Evolutionary conservation across 2,329 filamentous ascomycete genomes (phyloP).

Genomic region (Claviceps arundinis): DNA sequence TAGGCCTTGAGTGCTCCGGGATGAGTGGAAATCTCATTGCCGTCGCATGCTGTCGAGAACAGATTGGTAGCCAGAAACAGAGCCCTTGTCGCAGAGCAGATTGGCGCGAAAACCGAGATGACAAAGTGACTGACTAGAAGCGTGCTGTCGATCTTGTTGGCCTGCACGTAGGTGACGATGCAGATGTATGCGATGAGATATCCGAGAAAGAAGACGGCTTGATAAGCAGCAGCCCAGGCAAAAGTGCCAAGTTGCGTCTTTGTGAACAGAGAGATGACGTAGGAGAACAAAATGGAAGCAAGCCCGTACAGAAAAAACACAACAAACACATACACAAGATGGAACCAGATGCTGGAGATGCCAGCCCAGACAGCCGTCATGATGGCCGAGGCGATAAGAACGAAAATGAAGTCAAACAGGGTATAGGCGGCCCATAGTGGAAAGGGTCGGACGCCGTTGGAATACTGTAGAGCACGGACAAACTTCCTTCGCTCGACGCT

Average conservation of each 20-base stretch:
- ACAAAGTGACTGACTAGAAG: slow-evolving; percentile 63
- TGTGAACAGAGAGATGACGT: slow-evolving; percentile 69
- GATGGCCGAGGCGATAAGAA: slow-evolving; percentile 50
- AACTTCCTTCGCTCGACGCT: slow-evolving; percentile 70
- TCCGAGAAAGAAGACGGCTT: slow-evolving; percentile 57
- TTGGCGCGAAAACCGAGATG: slow-evolving; percentile 60
- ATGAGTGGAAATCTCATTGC: slow-evolving; percentile 47
- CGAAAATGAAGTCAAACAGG: slow-evolving; percentile 65
- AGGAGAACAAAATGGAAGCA: slow-evolving; percentile 61
- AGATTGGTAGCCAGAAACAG: slow-evolving; percentile 70
- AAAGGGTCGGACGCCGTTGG: slow-evolving; percentile 71
- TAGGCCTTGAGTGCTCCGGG: slow-evolving; percentile 62
- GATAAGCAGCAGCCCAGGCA: slow-evolving; percentile 65
- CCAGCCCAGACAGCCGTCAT: slow-evolving; percentile 56
- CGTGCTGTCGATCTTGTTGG: slow-evolving; percentile 52
- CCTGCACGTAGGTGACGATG: slow-evolving; percentile 61
- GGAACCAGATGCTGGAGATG: slow-evolving; percentile 56
- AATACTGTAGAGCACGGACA: slow-evolving; percentile 78
- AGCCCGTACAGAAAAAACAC: slow-evolving; percentile 72
- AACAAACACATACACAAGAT: slow-evolving; percentile 68
- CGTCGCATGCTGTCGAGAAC: slow-evolving; percentile 67
- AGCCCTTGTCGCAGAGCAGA: slow-evolving; percentile 60
- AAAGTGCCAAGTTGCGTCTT: slow-evolving; percentile 73
- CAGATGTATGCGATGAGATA: slow-evolving; percentile 61
- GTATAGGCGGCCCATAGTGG: slow-evolving; percentile 80